A percentile compares a stretch with the other conserved stretches of the same genome.
Evolutionary conservation across 148 eudicot species (phyloP).

Genomic region (Rhododendron mucronatum): DNA sequence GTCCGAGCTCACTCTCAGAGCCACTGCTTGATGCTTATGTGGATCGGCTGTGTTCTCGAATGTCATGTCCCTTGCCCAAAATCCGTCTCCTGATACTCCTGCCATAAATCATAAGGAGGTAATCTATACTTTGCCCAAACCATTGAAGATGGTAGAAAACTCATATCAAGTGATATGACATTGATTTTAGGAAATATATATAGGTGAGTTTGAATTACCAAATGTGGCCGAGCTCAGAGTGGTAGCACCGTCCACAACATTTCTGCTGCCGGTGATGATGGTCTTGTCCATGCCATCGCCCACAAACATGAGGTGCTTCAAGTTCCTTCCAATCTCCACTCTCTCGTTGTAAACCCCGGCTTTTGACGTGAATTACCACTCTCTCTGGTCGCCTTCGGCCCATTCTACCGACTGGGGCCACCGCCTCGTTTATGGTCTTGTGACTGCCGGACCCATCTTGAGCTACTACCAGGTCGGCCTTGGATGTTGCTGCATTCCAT

Average conservation of each 20-base stretch:
- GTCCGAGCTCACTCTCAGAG: constrained; percentile 50
- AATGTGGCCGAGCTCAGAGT: constrained; percentile 61
- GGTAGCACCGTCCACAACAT: constrained; percentile 47
- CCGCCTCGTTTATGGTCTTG: constrained; percentile 53
- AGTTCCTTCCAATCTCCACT: constrained; percentile 40
- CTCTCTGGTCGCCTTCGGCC: constrained; percentile 23
- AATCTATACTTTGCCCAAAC: no score
- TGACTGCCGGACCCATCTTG: constrained; percentile 66
- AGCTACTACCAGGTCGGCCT: constrained; percentile 62
- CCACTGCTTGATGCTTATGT: constrained; percentile 65
- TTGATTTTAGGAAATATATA: not conserved
- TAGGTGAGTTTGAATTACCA: constrained; percentile 15
- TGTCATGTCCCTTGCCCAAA: constrained; percentile 71
- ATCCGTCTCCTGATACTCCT: constrained; percentile 61
- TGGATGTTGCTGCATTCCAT: constrained; percentile 46
- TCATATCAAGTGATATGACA: not conserved
- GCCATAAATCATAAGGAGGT: not conserved
- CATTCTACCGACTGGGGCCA: constrained; percentile 28
- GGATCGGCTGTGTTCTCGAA: constrained; percentile 71
- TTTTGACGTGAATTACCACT: constrained; percentile 55
- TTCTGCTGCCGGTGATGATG: constrained; percentile 48
- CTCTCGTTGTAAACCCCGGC: constrained; percentile 58
- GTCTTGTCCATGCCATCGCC: constrained; percentile 81
- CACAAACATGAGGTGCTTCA: constrained; percentile 59
- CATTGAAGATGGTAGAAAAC: not conserved